A percentile compares a stretch with the other conserved stretches of the same genome.
These are phyloP conservation scores for Basidiobolus meristosporus DNA, from an alignment of 371 early-diverging fungal genomes.

Conservation along the genomic window DNA sequence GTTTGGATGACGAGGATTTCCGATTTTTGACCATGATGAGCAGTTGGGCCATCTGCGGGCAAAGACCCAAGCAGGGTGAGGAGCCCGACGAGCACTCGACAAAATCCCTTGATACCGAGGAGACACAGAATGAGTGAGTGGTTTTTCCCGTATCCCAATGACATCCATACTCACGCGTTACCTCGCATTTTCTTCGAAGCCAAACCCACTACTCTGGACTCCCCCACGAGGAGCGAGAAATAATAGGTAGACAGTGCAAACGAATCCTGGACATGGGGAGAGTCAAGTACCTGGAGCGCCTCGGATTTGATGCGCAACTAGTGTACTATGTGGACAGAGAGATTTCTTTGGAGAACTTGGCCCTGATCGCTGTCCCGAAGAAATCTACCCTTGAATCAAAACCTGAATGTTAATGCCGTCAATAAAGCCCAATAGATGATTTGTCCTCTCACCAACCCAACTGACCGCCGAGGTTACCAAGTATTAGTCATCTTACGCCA, in stretches of 20 bases:
- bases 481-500: no score
- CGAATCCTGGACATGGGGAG: constrained; percentile 50
- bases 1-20: constrained; percentile 27
- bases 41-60: constrained; percentile 53
- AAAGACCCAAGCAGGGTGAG: constrained; percentile 3
- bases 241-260: constrained; percentile 53
- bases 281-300: constrained; percentile 21
- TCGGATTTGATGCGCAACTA: constrained; percentile 32
- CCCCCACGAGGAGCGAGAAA: constrained; percentile 29
- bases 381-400: no score
- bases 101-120: constrained; percentile 7
- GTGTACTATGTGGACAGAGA: constrained; percentile 40
- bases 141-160: not conserved
- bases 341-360: constrained; percentile 53
- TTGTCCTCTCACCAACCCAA: no score
- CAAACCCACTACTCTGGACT: constrained; percentile 36
- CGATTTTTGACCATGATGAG: constrained; percentile 35
- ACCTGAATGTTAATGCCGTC: no score
- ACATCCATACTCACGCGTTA: not conserved
- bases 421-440: no score
- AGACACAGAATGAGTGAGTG: constrained; percentile 12
- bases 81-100: constrained; percentile 3
- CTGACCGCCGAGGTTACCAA: no score
- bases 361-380: constrained; percentile 38
- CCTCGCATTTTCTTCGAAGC: constrained; percentile 1